Evolutionary conservation across 2,329 filamentous ascomycete species (phyloP).

Genomic region (Aspergillus costaricaensis): DNA sequence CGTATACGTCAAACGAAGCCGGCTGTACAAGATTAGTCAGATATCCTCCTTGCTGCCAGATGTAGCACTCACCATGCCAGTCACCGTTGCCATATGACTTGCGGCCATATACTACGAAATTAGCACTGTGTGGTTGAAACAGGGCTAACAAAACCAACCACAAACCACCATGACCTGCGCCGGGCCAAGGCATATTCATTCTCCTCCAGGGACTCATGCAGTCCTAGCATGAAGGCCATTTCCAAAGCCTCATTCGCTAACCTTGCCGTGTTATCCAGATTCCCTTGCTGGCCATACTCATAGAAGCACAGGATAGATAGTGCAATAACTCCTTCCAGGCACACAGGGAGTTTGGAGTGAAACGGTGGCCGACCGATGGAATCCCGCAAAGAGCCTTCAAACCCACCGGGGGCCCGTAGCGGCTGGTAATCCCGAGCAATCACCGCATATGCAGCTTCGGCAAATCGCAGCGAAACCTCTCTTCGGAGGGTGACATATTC

Average conservation of each 20-base stretch:
- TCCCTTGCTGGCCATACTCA: conserved; percentile 35
- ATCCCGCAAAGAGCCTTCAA: conserved; percentile 12
- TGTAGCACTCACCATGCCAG: conserved; percentile 46
- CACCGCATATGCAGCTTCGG: conserved; percentile 25
- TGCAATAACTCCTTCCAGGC: conserved; percentile 31
- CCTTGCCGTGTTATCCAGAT: conserved; percentile 32
- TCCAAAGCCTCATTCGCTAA: conserved; percentile 31
- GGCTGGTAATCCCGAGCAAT: conserved; percentile 31
- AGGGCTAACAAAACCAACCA: conserved; percentile 17
- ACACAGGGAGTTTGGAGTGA: conserved; percentile 25
- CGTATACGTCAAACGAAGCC: conserved; percentile 21
- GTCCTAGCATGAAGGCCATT: conserved; percentile 27
- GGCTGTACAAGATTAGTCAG: conserved; percentile 14
- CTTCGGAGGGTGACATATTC: conserved; percentile 25
- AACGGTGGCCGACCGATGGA: conserved; percentile 16
- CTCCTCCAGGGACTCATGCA: conserved; percentile 26
- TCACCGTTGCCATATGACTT: conserved; percentile 55
- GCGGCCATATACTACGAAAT: conserved; percentile 49
- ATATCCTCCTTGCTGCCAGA: neutral
- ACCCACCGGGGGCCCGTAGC: conserved; percentile 13
- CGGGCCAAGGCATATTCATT: conserved; percentile 27
- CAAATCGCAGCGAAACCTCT: conserved; percentile 27
- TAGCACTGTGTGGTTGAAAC: conserved; percentile 1
- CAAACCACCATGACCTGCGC: conserved; percentile 34
- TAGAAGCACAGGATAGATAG: conserved; percentile 31